Conservation (phyloP, 2,329 filamentous ascomycete genomes). For the Paracoccidioides brasiliensis region DNA sequence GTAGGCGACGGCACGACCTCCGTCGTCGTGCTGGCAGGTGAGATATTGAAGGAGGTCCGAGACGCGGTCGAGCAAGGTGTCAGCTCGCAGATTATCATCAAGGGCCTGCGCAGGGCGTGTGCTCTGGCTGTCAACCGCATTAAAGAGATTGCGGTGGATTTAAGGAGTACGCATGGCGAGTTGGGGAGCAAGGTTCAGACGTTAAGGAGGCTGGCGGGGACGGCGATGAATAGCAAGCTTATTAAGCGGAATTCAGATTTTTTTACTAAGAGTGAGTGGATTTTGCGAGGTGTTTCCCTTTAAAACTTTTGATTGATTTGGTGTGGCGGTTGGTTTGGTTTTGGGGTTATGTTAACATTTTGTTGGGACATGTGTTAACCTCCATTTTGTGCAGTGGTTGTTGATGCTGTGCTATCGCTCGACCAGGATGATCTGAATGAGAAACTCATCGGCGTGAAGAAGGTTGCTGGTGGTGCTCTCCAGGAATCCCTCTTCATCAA, state of each 20-base stretch:
- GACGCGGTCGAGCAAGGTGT: constrained; percentile 94
- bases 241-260: constrained; percentile 95
- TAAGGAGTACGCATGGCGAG: constrained; percentile 57
- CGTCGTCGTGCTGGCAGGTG: constrained; percentile 91
- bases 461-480: constrained; percentile 88
- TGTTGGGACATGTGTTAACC: constrained; percentile 3
- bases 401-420: constrained; percentile 86
- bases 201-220: constrained; percentile 75
- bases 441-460: constrained; percentile 96
- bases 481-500: constrained; percentile 96
- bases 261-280: constrained; percentile 95
- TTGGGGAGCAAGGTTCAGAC: constrained; percentile 83
- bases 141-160: constrained; percentile 78
- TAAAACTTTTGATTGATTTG: neutral
- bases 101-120: constrained; percentile 78
- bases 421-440: constrained; percentile 97
- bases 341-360: neutral
- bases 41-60: constrained; percentile 93
- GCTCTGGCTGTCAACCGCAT: constrained; percentile 95
- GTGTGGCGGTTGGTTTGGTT: neutral
- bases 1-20: constrained; percentile 97
- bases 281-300: constrained; percentile 20
- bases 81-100: constrained; percentile 95
- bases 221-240: constrained; percentile 98
- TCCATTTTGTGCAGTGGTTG: constrained; percentile 58